Conservation (phyloP, 106 monocot species). For the Dactylorhiza incarnata region DNA sequence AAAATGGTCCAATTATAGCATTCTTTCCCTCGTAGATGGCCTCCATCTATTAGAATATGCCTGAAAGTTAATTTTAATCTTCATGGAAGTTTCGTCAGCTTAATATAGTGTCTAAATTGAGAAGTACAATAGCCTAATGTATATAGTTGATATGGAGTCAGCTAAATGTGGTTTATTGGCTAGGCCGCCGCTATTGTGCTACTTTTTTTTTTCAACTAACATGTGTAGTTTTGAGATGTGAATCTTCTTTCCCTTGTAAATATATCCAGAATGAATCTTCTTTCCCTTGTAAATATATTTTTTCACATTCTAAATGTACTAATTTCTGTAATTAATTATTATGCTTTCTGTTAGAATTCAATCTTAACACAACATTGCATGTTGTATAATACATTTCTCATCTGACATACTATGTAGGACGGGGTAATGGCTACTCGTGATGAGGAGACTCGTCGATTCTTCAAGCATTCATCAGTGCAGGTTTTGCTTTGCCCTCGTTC, state of each 20-base stretch:
- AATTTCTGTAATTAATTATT: not conserved
- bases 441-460: slow-evolving; percentile 84
- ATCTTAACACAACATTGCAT: not conserved
- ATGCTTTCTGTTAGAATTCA: not conserved
- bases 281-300: not conserved
- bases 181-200: not conserved
- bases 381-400: slow-evolving; percentile 8
- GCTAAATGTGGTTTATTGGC: not conserved
- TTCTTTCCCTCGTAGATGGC: too few relatives aligned
- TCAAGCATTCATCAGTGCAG: slow-evolving; percentile 88
- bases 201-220: not conserved
- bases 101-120: too few relatives aligned
- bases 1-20: too few relatives aligned
- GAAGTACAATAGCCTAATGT: not conserved
- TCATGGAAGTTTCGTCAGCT: too few relatives aligned
- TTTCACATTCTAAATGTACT: not conserved
- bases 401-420: slow-evolving; percentile 30
- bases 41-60: too few relatives aligned
- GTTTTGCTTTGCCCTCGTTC: slow-evolving; percentile 88
- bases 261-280: not conserved
- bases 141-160: not conserved
- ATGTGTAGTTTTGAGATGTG: not conserved
- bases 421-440: slow-evolving; percentile 79
- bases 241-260: not conserved
- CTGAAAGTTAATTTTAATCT: too few relatives aligned